phyloP scores from a whole-genome alignment of 2,329 filamentous ascomycete genomes.

The Verticillium tricorpus region DNA sequence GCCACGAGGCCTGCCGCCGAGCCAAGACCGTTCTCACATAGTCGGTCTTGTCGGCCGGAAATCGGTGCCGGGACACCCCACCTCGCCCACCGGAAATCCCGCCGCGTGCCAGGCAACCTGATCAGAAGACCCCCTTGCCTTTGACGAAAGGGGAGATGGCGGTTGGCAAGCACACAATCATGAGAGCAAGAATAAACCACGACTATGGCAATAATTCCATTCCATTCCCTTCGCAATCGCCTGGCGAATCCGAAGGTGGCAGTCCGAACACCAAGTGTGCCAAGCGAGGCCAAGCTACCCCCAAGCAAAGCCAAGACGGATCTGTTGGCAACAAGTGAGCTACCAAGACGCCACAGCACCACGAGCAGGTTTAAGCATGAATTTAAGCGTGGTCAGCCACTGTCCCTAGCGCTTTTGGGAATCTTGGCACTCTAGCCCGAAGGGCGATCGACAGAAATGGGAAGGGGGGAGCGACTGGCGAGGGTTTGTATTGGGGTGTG shows the following conservation, averaged over 20 bases:
- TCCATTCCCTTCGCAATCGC: neutral
- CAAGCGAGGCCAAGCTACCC: neutral
- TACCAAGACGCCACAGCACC: constrained; percentile 7
- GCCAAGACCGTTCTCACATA: neutral
- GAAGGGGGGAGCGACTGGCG: neutral
- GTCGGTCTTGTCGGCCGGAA: neutral
- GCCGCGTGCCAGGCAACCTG: neutral
- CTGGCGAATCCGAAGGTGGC: neutral
- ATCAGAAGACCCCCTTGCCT: neutral
- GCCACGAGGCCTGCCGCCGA: neutral
- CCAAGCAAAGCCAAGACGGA: constrained; percentile 5
- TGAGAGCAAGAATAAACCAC: too few relatives aligned
- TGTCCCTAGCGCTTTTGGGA: constrained; percentile 14
- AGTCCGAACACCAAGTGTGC: neutral
- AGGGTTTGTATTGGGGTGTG: neutral
- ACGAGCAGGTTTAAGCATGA: constrained; percentile 39
- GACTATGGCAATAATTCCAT: neutral
- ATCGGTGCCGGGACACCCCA: neutral
- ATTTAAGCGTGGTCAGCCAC: constrained; percentile 46
- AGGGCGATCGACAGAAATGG: neutral
- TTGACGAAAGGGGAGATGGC: too few relatives aligned
- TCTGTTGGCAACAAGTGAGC: constrained; percentile 4
- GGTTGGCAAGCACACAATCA: too few relatives aligned
- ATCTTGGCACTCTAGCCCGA: constrained; percentile 28
- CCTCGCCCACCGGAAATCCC: neutral